A percentile compares a stretch with the other conserved stretches of the same genome.
These are phyloP conservation scores for Mycena crocata DNA, from an alignment of 768 basidiomycete species.

Conservation along the genomic window DNA sequence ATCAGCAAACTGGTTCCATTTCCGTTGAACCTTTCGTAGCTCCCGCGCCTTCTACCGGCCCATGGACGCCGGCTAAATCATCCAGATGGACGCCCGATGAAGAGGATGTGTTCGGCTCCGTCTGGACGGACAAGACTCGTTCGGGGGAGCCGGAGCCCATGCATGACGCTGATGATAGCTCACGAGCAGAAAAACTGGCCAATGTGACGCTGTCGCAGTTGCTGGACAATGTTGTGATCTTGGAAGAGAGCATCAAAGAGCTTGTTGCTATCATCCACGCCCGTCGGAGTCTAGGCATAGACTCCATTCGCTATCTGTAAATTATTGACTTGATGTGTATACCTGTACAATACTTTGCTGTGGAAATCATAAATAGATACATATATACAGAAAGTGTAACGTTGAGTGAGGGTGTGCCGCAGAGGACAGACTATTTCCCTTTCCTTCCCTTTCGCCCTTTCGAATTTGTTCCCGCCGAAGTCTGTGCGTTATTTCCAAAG, in stretches of 20 bases:
- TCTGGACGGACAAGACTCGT: conserved; percentile 56
- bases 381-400: conserved; percentile 20
- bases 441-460: conserved; percentile 50
- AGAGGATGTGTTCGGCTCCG: conserved; percentile 76
- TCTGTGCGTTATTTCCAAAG: conserved; percentile 58
- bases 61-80: conserved; percentile 71
- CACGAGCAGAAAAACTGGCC: conserved; percentile 43
- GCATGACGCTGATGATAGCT: conserved; percentile 45
- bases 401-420: not conserved
- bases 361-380: conserved; percentile 17
- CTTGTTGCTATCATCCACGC: conserved; percentile 88
- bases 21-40: conserved; percentile 77
- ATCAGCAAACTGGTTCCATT: conserved; percentile 80
- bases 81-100: conserved; percentile 68
- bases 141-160: conserved; percentile 36
- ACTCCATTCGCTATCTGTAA: conserved; percentile 81
- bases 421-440: conserved; percentile 49
- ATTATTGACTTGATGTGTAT: conserved; percentile 22
- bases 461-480: conserved; percentile 38
- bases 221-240: conserved; percentile 92
- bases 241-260: conserved; percentile 97
- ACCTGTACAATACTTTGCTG: conserved; percentile 28
- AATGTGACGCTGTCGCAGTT: conserved; percentile 83
- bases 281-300: conserved; percentile 85
- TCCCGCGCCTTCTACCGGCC: conserved; percentile 65